Conservation (phyloP, 2,329 filamentous ascomycete species). For the Sporothrix inflata region DNA sequence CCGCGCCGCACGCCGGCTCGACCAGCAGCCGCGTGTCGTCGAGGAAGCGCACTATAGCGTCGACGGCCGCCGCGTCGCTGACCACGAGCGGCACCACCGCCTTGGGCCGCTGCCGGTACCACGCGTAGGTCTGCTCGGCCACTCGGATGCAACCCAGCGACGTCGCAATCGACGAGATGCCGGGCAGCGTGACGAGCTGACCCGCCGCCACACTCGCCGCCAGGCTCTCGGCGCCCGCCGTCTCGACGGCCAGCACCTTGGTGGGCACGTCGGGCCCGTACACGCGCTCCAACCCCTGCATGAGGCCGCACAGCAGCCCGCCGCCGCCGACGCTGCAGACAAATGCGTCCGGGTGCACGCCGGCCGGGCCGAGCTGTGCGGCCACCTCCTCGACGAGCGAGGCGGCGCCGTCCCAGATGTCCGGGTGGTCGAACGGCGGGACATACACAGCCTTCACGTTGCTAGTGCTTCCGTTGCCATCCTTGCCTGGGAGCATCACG, state of each 20-base stretch:
- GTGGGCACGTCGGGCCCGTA: slow-evolving; percentile 32
- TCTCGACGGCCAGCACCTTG: slow-evolving; percentile 71
- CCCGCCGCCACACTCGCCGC: slow-evolving; percentile 57
- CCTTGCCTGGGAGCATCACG: slow-evolving; percentile 46
- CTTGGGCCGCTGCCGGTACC: slow-evolving; percentile 53
- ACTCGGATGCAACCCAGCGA: slow-evolving; percentile 71
- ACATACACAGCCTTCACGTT: slow-evolving; percentile 59
- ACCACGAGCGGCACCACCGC: slow-evolving; percentile 63
- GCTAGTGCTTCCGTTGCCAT: slow-evolving; percentile 29
- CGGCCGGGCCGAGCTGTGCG: slow-evolving; percentile 40
- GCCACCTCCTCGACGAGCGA: slow-evolving; percentile 56
- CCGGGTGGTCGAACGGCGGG: slow-evolving; percentile 67
- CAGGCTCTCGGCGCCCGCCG: slow-evolving; percentile 69
- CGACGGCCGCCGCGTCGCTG: slow-evolving; percentile 76
- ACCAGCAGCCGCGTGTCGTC: slow-evolving; percentile 82
- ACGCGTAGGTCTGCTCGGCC: slow-evolving; percentile 59
- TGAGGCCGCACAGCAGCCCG: slow-evolving; percentile 69
- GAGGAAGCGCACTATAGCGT: slow-evolving; percentile 74
- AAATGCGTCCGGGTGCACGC: slow-evolving; percentile 57
- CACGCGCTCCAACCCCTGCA: slow-evolving; percentile 59
- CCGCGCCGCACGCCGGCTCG: slow-evolving; percentile 83
- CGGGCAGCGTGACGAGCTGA: slow-evolving; percentile 62
- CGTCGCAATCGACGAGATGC: slow-evolving; percentile 72
- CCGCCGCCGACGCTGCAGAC: slow-evolving; percentile 74
- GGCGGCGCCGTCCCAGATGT: slow-evolving; percentile 67